Evolutionary conservation across 2,329 filamentous ascomycete genomes (phyloP).

Genomic region (Talaromyces marneffei): DNA sequence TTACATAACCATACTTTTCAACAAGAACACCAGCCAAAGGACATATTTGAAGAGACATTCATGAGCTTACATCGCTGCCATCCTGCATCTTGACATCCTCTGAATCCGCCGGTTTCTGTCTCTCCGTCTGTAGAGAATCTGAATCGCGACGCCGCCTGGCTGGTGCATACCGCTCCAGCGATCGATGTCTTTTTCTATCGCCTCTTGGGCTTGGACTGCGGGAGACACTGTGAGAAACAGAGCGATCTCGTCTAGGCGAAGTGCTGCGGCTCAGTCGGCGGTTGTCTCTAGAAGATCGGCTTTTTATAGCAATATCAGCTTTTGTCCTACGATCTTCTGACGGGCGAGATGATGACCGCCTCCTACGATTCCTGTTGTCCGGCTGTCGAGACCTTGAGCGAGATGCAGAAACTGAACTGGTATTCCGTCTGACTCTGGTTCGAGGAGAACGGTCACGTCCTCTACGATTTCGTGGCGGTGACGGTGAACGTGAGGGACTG

Average conservation of each 20-base stretch:
- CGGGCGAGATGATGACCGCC: conserved; percentile 42
- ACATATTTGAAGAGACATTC: conserved; percentile 6
- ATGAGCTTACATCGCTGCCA: conserved; percentile 10
- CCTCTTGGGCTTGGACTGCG: conserved; percentile 28
- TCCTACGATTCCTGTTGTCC: conserved; percentile 28
- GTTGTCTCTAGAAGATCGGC: conserved; percentile 37
- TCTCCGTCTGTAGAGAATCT: conserved; percentile 35
- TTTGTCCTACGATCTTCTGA: conserved; percentile 36
- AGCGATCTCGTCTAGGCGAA: conserved; percentile 19
- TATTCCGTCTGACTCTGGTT: conserved; percentile 20
- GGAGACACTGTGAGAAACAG: conserved; percentile 35
- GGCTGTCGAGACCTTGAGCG: conserved; percentile 30
- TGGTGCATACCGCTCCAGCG: conserved; percentile 42
- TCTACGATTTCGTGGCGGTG: conserved; percentile 29
- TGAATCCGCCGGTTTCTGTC: conserved; percentile 39
- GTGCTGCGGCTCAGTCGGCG: conserved; percentile 36
- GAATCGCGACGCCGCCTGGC: conserved; percentile 39
- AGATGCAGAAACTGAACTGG: conserved; percentile 30
- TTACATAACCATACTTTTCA: conserved; percentile 15
- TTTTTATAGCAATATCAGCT: conserved; percentile 47
- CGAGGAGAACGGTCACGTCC: conserved; percentile 30
- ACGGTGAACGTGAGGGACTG: conserved; percentile 34
- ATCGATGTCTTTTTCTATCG: conserved; percentile 40
- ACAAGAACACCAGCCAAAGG: neutral
- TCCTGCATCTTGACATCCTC: conserved; percentile 22